Evolutionary conservation across 2,329 filamentous ascomycete species (phyloP).

Genomic region (Neophaeococcomyces mojaviensis): DNA sequence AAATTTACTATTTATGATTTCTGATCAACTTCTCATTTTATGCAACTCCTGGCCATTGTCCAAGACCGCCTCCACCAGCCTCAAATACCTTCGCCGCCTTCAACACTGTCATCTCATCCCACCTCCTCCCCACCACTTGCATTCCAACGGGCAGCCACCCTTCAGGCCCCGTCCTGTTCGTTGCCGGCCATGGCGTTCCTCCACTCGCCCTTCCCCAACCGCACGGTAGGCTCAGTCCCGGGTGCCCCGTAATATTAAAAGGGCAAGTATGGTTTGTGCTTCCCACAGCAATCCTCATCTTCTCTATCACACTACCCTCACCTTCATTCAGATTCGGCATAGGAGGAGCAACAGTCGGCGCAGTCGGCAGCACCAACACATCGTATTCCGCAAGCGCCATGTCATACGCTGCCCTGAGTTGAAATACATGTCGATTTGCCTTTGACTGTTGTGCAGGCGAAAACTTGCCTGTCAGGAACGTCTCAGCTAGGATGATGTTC

Average conservation of each 20-base stretch:
- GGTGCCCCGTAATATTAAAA: constrained; percentile 47
- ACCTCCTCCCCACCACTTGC: constrained; percentile 32
- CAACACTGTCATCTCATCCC: constrained; percentile 28
- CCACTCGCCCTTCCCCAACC: constrained; percentile 22
- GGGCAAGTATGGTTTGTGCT: constrained; percentile 39
- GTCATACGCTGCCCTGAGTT: constrained; percentile 45
- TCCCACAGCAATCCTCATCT: constrained; percentile 39
- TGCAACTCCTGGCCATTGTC: background rate
- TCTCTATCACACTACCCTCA: constrained; percentile 31
- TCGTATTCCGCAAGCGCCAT: constrained; percentile 37
- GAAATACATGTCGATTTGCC: constrained; percentile 39
- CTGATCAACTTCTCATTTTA: too few relatives aligned
- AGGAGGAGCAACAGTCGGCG: constrained; percentile 38
- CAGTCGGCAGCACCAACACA: constrained; percentile 43
- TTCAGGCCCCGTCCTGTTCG: background rate
- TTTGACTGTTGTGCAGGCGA: constrained; percentile 34
- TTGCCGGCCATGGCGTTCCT: background rate
- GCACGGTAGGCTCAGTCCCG: constrained; percentile 42
- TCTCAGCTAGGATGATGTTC: constrained; percentile 37
- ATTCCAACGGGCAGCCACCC: constrained; percentile 30
- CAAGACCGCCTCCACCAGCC: constrained; percentile 3
- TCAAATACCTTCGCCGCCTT: constrained; percentile 13
- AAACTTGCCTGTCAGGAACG: constrained; percentile 26
- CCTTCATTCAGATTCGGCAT: constrained; percentile 30
- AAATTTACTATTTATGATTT: too few relatives aligned